Percentiles rank a stretch among this genome's conserved stretches.
Conservation (phyloP, 2,329 filamentous ascomycete genomes). For the Ceratocystis cubensis region DNA sequence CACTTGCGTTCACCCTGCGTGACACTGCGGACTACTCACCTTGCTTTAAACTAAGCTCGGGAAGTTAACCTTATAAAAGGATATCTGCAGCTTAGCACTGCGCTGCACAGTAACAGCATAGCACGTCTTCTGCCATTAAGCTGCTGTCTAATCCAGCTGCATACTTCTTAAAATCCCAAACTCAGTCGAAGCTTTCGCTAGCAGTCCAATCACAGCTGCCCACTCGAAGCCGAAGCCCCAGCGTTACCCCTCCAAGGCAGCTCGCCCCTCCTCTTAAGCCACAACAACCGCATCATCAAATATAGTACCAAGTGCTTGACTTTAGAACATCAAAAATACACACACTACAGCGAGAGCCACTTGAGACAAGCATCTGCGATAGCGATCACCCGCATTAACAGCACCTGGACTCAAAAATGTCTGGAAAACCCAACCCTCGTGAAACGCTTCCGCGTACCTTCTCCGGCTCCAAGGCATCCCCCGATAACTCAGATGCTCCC, state of each 20-base stretch:
- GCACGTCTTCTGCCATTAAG: background rate
- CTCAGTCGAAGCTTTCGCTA: background rate
- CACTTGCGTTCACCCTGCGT: no score
- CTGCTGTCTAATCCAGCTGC: background rate
- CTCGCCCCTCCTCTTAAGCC: background rate
- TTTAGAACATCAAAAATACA: background rate
- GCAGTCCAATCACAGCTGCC: background rate
- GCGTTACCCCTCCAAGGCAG: background rate
- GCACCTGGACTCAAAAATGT: background rate
- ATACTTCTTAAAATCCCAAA: background rate
- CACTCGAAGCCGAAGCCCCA: background rate
- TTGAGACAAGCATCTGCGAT: background rate
- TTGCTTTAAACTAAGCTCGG: no score
- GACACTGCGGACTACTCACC: no score
- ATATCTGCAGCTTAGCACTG: no score
- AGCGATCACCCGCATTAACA: background rate
- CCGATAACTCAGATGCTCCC: background rate
- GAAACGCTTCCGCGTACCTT: conserved; percentile 18
- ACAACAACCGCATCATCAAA: background rate
- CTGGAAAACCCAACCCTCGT: conserved; percentile 17
- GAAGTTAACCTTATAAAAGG: no score
- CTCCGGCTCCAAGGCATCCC: conserved; percentile 8
- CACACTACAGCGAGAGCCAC: no score
- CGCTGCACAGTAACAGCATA: background rate
- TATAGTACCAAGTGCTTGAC: background rate